These are phyloP conservation scores for Lachnum nothofagi DNA, from an alignment of 2,329 filamentous ascomycete genomes.

Conservation along the genomic window DNA sequence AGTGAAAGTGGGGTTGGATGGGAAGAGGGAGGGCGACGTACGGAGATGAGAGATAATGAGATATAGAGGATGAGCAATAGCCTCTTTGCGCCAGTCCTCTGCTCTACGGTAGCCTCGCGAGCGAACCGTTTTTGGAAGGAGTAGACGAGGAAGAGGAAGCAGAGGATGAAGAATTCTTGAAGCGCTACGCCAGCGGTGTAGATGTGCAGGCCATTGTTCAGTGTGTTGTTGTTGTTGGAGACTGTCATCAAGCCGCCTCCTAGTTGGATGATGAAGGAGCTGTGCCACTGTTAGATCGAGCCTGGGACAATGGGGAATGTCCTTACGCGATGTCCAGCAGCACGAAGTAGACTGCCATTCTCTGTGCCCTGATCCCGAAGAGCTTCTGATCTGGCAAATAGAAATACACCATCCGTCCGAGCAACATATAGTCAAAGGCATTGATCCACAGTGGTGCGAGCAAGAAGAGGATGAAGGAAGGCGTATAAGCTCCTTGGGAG, in stretches of 20 bases:
- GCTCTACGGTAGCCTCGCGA: not conserved
- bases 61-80: slow-evolving; percentile 6
- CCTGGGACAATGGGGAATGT: too few relatives aligned
- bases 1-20: not conserved
- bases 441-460: slow-evolving; percentile 22
- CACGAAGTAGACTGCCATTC: slow-evolving; percentile 40
- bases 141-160: slow-evolving; percentile 6
- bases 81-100: slow-evolving; percentile 1
- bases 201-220: slow-evolving; percentile 10
- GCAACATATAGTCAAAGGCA: slow-evolving; percentile 26
- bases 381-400: slow-evolving; percentile 34
- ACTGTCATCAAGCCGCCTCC: slow-evolving; percentile 11
- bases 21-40: slow-evolving; percentile 1
- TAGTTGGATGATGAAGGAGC: slow-evolving; percentile 26
- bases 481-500: slow-evolving; percentile 17
- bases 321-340: slow-evolving; percentile 37
- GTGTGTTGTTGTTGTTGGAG: slow-evolving; percentile 2
- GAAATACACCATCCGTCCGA: slow-evolving; percentile 26
- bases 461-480: slow-evolving; percentile 15
- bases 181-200: slow-evolving; percentile 12
- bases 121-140: slow-evolving; percentile 4
- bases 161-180: slow-evolving; percentile 13
- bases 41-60: slow-evolving; percentile 6
- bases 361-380: slow-evolving; percentile 23
- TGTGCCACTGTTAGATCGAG: not conserved